Conservation (phyloP, 352 stramenopile species). For the Phytophthora aleatoria region DNA sequence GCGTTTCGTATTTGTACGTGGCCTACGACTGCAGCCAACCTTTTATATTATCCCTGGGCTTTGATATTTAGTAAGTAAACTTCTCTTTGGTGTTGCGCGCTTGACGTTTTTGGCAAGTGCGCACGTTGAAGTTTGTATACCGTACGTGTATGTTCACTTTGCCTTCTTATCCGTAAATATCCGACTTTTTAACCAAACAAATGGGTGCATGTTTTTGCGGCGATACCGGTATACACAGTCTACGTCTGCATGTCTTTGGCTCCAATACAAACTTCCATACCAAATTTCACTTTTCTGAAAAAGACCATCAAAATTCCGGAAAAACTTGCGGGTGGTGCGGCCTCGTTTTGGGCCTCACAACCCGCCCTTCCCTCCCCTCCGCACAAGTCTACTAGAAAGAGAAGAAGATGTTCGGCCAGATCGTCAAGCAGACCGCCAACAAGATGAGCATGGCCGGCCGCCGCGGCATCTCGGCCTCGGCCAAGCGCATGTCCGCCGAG, state of each 20-base stretch:
- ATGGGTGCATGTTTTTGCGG: too few relatives aligned
- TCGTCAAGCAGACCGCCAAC: constrained; percentile 70
- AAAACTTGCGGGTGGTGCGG: constrained; percentile 33
- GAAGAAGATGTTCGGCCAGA: constrained; percentile 57
- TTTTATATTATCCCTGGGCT: constrained; percentile 24
- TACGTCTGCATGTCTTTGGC: too few relatives aligned
- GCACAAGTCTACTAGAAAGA: constrained; percentile 16
- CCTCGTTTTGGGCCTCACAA: constrained; percentile 16
- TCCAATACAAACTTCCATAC: too few relatives aligned
- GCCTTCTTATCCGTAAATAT: constrained; percentile 7
- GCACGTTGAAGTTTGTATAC: constrained; percentile 18
- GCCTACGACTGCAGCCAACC: neutral
- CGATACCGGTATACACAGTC: too few relatives aligned
- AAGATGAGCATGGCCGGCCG: constrained; percentile 63
- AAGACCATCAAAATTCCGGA: neutral
- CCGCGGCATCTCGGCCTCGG: constrained; percentile 77
- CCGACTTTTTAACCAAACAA: too few relatives aligned
- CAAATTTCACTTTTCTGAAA: too few relatives aligned
- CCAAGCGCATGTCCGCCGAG: constrained; percentile 75
- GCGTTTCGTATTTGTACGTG: constrained; percentile 15
- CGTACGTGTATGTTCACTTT: neutral
- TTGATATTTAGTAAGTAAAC: constrained; percentile 28
- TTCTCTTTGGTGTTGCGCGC: neutral
- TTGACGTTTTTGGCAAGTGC: neutral
- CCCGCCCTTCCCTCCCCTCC: constrained; percentile 13